Evolutionary conservation across 306 rosid genomes (phyloP), one percentile per base, ranked within the genome.

Genomic region (Inga oerstediana): DNA sequence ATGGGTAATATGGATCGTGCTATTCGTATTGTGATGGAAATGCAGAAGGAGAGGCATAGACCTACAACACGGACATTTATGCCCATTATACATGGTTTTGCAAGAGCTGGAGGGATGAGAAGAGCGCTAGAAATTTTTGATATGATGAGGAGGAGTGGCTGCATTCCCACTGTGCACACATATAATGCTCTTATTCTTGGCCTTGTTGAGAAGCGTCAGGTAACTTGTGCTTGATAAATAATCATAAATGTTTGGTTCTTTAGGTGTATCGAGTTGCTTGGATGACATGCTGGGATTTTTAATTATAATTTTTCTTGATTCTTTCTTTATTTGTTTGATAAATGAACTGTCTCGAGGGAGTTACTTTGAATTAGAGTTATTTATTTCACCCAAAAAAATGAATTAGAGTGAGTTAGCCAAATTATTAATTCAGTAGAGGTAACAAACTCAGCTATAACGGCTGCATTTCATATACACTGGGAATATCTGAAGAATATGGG

Each of bases 1-100:
- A 96, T 93, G 98, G 97, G 97, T 70, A 93, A 94, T 87, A 90
- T 93, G 97, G 92, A 96, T 72, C 94, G 98, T 27, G 98, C 99
- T 58, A 67, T 96, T 81, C 39, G 75, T 52, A 92, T 95, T 54
- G 90, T 93, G 83, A 93, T 88, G 90, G 93, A 96, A 83, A 93
- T 96, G 97, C 98, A 93, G 76, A 91, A 45, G 90, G 90, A 83
- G 81, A 86, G 97, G 82, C 91, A 91, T 82, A 91, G 92, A 85
- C 94, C 99, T 37, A 92, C 99, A 9, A 85, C 99, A 35, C 90
- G 99, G 32, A 93, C 98, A 35, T 96, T 90, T 90, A 86, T 93
- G 92, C 99, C 99, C 22, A 96, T 96, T 78, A 93, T 96, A 77
- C 97, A 90, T 81, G 94, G 93, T 81, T 93, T 91, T 92, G 97